phyloP scores from a whole-genome alignment of 805 yeast genomes.

The Metschnikowia bowlesiae region DNA sequence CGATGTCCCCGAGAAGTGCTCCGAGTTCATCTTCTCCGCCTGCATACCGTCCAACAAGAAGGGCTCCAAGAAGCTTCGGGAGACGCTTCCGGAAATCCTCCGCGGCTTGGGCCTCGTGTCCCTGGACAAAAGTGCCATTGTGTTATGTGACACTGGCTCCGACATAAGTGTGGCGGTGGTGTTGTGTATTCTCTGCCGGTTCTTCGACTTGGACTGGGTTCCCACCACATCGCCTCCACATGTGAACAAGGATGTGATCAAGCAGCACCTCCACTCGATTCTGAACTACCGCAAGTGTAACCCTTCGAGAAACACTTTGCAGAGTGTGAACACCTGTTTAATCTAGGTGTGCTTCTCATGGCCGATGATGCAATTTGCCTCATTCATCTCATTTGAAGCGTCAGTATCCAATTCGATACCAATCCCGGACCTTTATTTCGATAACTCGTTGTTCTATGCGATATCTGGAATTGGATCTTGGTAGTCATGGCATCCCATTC shows the following conservation, averaged over 20 bases:
- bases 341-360: constrained; percentile 20
- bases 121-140: constrained; percentile 22
- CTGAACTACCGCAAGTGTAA: constrained; percentile 34
- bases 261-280: constrained; percentile 51
- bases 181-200: constrained; percentile 46
- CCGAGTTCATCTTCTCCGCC: constrained; percentile 12
- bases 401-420: too few species aligned
- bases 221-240: constrained; percentile 12
- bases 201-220: constrained; percentile 43
- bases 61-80: constrained; percentile 60
- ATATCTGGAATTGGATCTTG: too few species aligned
- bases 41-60: constrained; percentile 45
- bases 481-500: too few species aligned
- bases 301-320: constrained; percentile 75
- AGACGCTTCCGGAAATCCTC: constrained; percentile 40
- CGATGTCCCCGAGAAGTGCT: constrained; percentile 9
- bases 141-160: constrained; percentile 60
- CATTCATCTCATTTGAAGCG: too few species aligned
- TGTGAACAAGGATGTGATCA: constrained; percentile 48
- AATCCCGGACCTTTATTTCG: too few species aligned
- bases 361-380: too few species aligned
- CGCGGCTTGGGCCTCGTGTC: constrained; percentile 16
- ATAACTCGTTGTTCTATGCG: too few species aligned
- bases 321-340: constrained; percentile 58
- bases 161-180: constrained; percentile 65